Base-by-base conservation (phyloP, 1,284 basidiomycete genomes). In the Entoloma clypeatum region DNA sequence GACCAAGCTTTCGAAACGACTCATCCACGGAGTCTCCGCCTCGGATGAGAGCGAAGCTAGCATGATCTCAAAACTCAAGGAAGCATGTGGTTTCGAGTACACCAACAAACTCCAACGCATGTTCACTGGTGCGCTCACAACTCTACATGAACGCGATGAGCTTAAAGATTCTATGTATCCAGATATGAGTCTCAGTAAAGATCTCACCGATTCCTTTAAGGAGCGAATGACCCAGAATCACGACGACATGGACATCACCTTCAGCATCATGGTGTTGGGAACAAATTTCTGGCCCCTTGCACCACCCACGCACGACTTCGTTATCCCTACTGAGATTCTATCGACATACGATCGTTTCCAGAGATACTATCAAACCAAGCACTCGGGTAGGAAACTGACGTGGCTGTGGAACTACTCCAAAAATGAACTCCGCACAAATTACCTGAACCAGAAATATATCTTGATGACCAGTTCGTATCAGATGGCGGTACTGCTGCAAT, bases 1-100 rank as follows among this genome's bases (percentile, higher is more conserved):
- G 31, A 97, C 92, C 55, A 95, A 95, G 69, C 73, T 99, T 14
- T 94, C 93, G 32, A 91, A 91, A 60, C 92, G 96, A 53, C 80
- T 99, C 24, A 94, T 99, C 51, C 86, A 92, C 55, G 84, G 83
- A 24, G 81, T 89, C 14, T 97, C 93, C 14, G 92, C 93, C 4
- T 98, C 94, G 3, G 95, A 98, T 57, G 96, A 99, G 68, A 87
- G 86, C 17, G 96, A 99, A 62, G 87, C 90, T 19, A 93, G 87
- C 65, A 99, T 99, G 96, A 99, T 99, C 54, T 89, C 93, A 41
- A 96, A 97, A 68, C 69, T 99, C 54, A 99, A 99, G 75, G 96
- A 98, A 62, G 87, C 91, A 7, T 98, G 92, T 54, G 96, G 96
- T 50, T 97, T 95, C 74, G 96, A 99, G 60, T 99, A 98, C 67